Evolutionary conservation across 1,284 basidiomycete species (phyloP).

Genomic region (Trichosporon asahii): DNA sequence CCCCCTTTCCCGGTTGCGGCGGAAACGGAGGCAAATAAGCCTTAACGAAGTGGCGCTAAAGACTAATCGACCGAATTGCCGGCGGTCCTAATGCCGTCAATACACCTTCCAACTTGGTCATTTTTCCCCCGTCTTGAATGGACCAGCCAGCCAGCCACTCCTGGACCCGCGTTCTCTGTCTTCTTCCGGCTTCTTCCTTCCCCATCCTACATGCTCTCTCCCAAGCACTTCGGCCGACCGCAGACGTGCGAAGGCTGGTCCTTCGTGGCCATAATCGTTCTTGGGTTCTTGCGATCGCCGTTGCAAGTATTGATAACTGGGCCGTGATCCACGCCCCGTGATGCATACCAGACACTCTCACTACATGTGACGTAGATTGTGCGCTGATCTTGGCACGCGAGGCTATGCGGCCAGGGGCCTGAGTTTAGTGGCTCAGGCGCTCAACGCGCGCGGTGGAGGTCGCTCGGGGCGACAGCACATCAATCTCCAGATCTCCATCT

Average conservation of each 20-base stretch:
- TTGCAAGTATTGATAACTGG: not conserved
- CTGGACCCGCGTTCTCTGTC: too few species aligned
- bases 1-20: not conserved
- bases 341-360: not conserved
- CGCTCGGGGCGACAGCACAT: not conserved
- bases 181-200: too few species aligned
- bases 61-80: not conserved
- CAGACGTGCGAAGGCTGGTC: not conserved
- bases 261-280: not conserved
- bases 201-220: not conserved
- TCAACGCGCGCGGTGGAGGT: constrained; percentile 5
- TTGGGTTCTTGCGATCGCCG: not conserved
- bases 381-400: not conserved
- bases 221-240: not conserved
- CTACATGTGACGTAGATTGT: not conserved
- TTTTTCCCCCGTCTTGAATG: not conserved
- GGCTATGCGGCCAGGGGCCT: not conserved
- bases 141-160: not conserved
- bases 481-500: constrained; percentile 2
- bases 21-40: not conserved
- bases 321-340: not conserved
- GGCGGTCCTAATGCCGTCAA: not conserved
- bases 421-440: not conserved
- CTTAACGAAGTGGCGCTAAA: constrained; percentile 5
- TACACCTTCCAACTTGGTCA: constrained; percentile 4